Conservation (phyloP, 2,329 filamentous ascomycete species). For the Peltaster fructicola region DNA sequence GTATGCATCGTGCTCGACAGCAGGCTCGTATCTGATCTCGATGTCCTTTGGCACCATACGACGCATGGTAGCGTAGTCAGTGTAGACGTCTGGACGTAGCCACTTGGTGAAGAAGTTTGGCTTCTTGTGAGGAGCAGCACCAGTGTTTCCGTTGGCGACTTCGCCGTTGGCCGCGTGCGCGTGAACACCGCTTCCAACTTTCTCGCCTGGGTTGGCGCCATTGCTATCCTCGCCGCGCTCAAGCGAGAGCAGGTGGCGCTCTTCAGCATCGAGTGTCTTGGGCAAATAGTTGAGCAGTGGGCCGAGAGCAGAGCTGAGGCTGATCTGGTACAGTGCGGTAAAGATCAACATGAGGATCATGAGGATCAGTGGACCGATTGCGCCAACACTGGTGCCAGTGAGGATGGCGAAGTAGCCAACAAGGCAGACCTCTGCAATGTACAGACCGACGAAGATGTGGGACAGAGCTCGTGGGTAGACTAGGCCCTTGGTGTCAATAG, state of each 20-base stretch:
- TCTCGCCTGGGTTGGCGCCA: constrained; percentile 10
- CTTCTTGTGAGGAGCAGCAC: constrained; percentile 26
- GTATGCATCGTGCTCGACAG: constrained; percentile 51
- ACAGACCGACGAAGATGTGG: constrained; percentile 69
- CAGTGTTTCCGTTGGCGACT: constrained; percentile 8
- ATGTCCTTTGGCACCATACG: constrained; percentile 46
- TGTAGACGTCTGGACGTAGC: constrained; percentile 60
- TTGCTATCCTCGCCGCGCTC: constrained; percentile 14
- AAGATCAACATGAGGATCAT: constrained; percentile 64
- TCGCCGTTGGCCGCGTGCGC: constrained; percentile 11
- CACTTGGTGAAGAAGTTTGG: constrained; percentile 47
- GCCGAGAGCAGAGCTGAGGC: constrained; percentile 52
- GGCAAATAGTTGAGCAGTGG: constrained; percentile 67
- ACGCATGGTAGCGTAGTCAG: constrained; percentile 54
- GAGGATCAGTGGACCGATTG: constrained; percentile 49
- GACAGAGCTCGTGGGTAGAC: constrained; percentile 77
- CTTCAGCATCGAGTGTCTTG: constrained; percentile 21
- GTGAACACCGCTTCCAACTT: constrained; percentile 10
- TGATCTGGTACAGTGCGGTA: constrained; percentile 57
- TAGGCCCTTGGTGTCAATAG: constrained; percentile 73
- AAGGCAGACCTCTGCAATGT: constrained; percentile 65
- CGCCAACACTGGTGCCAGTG: constrained; percentile 31
- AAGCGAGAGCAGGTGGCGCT: constrained; percentile 18
- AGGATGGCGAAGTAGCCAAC: constrained; percentile 65
- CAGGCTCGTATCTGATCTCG: constrained; percentile 41